Conservation (phyloP, 768 basidiomycete species). For the Tricholoma matsutake region DNA sequence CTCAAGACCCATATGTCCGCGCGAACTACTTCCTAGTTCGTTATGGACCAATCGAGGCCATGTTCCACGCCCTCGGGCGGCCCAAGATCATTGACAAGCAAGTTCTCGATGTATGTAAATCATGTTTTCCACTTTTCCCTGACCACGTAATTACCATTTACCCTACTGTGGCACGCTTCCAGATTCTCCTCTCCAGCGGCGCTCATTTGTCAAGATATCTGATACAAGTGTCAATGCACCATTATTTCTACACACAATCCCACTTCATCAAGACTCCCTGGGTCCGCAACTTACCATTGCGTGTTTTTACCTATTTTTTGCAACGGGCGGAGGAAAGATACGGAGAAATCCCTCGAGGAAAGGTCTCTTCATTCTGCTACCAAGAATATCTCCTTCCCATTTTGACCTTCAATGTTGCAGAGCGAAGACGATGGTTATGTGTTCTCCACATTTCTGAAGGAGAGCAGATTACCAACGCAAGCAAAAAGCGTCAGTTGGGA, state of each 20-base stretch:
- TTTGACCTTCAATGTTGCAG: constrained; percentile 24
- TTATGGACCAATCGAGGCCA: constrained; percentile 65
- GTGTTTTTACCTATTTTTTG: constrained; percentile 64
- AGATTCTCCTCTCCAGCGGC: constrained; percentile 75
- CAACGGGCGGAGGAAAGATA: constrained; percentile 54
- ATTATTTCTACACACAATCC: constrained; percentile 68
- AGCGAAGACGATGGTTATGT: constrained; percentile 73
- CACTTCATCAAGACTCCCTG: constrained; percentile 76
- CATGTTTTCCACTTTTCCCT: constrained; percentile 16
- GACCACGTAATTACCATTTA: constrained; percentile 9
- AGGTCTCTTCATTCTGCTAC: constrained; percentile 29
- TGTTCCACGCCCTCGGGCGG: constrained; percentile 73
- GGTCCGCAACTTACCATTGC: constrained; percentile 62
- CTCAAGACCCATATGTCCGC: constrained; percentile 71
- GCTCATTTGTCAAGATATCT: constrained; percentile 80
- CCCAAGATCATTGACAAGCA: constrained; percentile 61
- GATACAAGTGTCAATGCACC: constrained; percentile 73
- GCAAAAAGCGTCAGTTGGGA: constrained; percentile 62
- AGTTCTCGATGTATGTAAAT: constrained; percentile 65
- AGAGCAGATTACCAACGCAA: constrained; percentile 61
- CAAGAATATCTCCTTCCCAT: constrained; percentile 6
- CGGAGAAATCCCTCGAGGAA: constrained; percentile 64
- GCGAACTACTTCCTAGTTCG: constrained; percentile 77
- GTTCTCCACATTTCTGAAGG: constrained; percentile 64
- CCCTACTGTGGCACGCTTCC: constrained; percentile 8